Percentiles rank a stretch among this genome's conserved stretches.
Conservation (phyloP, 352 stramenopile species). For the Phytophthora citricola region DNA sequence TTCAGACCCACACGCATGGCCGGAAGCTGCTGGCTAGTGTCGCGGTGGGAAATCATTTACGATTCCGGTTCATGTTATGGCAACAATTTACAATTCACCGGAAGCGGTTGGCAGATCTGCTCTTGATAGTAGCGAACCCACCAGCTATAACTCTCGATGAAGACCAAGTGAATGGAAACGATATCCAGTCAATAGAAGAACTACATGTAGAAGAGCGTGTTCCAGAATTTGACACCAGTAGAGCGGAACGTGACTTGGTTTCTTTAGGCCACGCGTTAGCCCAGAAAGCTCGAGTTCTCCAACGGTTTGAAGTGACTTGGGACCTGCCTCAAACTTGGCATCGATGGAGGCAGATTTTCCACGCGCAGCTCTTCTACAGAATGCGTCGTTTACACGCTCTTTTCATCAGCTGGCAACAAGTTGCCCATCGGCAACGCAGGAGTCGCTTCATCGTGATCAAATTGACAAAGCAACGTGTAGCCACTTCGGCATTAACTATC, state of each 20-base stretch:
- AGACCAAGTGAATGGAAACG: neutral
- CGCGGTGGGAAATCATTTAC: conserved; percentile 40
- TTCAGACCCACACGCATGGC: conserved; percentile 33
- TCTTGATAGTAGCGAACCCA: conserved; percentile 23
- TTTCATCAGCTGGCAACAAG: conserved; percentile 46
- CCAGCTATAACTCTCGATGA: neutral
- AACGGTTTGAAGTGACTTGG: conserved; percentile 58
- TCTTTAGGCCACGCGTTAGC: conserved; percentile 32
- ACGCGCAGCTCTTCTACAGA: conserved; percentile 65
- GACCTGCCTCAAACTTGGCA: conserved; percentile 50
- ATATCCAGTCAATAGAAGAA: neutral
- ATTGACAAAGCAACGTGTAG: conserved; percentile 14
- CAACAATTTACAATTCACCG: conserved; percentile 42
- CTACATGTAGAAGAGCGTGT: neutral
- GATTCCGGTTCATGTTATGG: conserved; percentile 67
- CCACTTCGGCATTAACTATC: conserved; percentile 1
- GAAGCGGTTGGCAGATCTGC: conserved; percentile 36
- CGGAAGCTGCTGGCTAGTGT: conserved; percentile 46
- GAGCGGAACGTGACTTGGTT: conserved; percentile 9
- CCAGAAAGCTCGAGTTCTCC: conserved; percentile 53
- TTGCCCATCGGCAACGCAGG: conserved; percentile 18
- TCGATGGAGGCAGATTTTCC: conserved; percentile 65
- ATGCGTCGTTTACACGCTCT: conserved; percentile 45
- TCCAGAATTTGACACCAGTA: neutral
- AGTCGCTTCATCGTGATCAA: conserved; percentile 30